Evolutionary conservation across 2,329 filamentous ascomycete genomes (phyloP).

Genomic region (Aschersonia sp.): DNA sequence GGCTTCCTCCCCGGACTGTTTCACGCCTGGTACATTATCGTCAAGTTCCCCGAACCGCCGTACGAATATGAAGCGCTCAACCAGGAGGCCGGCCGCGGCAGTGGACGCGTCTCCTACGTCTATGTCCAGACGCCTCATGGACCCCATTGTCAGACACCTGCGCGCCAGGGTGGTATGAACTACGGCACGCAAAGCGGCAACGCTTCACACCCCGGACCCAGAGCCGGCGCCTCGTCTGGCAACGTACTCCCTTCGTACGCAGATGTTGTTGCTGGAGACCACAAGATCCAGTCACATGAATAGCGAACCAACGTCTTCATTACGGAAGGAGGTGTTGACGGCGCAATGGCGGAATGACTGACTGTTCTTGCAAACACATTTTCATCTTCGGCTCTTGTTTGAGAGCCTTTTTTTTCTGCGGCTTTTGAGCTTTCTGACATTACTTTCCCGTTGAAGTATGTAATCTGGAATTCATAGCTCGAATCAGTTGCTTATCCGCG

Average conservation of each 20-base stretch:
- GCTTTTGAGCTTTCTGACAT: background rate
- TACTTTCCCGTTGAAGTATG: no score
- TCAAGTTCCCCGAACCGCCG: conserved; percentile 65
- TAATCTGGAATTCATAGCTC: no score
- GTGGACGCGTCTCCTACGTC: conserved; percentile 58
- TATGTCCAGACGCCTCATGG: conserved; percentile 43
- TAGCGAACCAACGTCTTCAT: conserved; percentile 5
- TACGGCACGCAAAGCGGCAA: conserved; percentile 6
- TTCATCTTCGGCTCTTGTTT: background rate
- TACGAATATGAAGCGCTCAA: conserved; percentile 54
- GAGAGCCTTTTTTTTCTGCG: background rate
- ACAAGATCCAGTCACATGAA: conserved; percentile 61
- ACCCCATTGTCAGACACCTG: conserved; percentile 19
- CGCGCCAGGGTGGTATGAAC: conserved; percentile 7
- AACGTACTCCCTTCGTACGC: conserved; percentile 68
- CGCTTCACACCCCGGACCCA: conserved; percentile 17
- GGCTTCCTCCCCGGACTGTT: conserved; percentile 76
- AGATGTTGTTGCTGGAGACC: conserved; percentile 75
- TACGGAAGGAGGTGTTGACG: background rate
- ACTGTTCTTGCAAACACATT: no score
- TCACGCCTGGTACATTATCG: conserved; percentile 97
- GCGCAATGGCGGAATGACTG: background rate
- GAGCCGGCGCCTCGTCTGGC: conserved; percentile 24
- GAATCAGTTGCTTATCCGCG: no score
- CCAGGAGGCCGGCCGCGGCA: conserved; percentile 24